Conservation (phyloP, 441 rosid species). For the Omphalea diandra region DNA sequence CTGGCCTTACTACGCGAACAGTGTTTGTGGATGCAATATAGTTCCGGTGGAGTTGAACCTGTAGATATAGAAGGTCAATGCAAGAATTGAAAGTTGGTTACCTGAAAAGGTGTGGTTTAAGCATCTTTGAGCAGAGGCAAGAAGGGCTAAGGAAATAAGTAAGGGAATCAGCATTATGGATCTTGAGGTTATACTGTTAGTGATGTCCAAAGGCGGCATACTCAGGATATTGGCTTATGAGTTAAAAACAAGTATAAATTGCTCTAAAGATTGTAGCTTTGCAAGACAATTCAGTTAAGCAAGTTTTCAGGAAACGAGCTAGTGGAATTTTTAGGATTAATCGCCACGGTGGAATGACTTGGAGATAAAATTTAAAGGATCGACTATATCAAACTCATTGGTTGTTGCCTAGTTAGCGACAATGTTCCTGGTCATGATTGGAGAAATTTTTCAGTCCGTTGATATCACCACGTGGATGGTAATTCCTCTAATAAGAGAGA, state of each 20-base stretch:
- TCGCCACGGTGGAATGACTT: neutral
- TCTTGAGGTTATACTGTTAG: slow-evolving; percentile 14
- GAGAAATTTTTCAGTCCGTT: too few relatives aligned
- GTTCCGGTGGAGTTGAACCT: slow-evolving; percentile 65
- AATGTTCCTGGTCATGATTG: neutral
- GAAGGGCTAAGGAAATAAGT: slow-evolving; percentile 13
- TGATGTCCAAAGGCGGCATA: neutral
- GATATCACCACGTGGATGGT: too few relatives aligned
- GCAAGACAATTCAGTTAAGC: neutral
- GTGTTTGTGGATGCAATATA: slow-evolving; percentile 30
- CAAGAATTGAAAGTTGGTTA: slow-evolving; percentile 37
- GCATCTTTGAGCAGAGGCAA: slow-evolving; percentile 42
- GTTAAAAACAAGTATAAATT: neutral
- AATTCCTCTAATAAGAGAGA: too few relatives aligned
- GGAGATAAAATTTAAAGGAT: neutral
- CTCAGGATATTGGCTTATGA: neutral
- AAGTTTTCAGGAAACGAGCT: neutral
- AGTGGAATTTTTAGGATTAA: neutral
- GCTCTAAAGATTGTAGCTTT: neutral
- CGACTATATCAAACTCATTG: neutral
- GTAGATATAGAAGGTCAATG: slow-evolving; percentile 39
- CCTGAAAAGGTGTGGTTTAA: slow-evolving; percentile 34
- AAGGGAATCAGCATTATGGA: slow-evolving; percentile 11
- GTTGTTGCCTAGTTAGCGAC: slow-evolving; percentile 7
- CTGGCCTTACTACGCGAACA: slow-evolving; percentile 50